Percentiles rank a stretch among this genome's conserved stretches.
Evolutionary conservation across 2,329 filamentous ascomycete genomes (phyloP).

Genomic region (Sodiomyces alkalinus): DNA sequence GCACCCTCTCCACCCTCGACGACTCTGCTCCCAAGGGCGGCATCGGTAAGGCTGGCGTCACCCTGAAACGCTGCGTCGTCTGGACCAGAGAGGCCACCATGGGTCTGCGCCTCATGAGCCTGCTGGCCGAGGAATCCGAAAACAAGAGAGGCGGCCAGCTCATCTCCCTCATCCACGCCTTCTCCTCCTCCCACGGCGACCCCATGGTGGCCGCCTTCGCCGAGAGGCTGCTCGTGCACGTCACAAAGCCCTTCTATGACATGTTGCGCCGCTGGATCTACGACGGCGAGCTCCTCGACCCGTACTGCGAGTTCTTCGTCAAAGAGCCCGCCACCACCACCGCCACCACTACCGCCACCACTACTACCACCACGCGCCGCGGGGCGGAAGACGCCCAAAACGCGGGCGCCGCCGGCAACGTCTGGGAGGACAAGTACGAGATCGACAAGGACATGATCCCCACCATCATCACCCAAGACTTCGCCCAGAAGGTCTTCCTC

Average conservation of each 20-base stretch:
- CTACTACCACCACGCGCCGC: no score
- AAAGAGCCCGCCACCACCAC: constrained; percentile 36
- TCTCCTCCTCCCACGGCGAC: constrained; percentile 87
- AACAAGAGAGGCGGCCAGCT: constrained; percentile 76
- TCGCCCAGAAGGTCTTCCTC: constrained; percentile 90
- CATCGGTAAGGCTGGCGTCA: constrained; percentile 77
- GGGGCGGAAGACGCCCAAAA: constrained; percentile 20
- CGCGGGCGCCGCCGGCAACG: constrained; percentile 1
- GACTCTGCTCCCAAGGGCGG: constrained; percentile 51
- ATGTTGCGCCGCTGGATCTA: constrained; percentile 97
- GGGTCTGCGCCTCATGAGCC: constrained; percentile 80
- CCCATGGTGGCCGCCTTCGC: constrained; percentile 90
- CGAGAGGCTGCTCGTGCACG: constrained; percentile 69
- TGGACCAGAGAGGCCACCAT: constrained; percentile 97
- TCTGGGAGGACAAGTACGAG: constrained; percentile 75
- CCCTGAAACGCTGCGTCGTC: constrained; percentile 84
- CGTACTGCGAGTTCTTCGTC: constrained; percentile 91
- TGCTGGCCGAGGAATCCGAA: constrained; percentile 84
- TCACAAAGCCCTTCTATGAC: constrained; percentile 91
- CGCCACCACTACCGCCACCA: not conserved
- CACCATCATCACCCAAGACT: constrained; percentile 82
- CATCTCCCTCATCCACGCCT: constrained; percentile 84
- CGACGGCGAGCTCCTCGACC: constrained; percentile 93
- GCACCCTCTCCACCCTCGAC: constrained; percentile 62
- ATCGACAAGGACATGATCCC: constrained; percentile 76